Evolutionary conservation across 805 yeast genomes (phyloP), one percentile per base, ranked within the genome.

Genomic region (Cyberlindnera galapagoensis): DNA sequence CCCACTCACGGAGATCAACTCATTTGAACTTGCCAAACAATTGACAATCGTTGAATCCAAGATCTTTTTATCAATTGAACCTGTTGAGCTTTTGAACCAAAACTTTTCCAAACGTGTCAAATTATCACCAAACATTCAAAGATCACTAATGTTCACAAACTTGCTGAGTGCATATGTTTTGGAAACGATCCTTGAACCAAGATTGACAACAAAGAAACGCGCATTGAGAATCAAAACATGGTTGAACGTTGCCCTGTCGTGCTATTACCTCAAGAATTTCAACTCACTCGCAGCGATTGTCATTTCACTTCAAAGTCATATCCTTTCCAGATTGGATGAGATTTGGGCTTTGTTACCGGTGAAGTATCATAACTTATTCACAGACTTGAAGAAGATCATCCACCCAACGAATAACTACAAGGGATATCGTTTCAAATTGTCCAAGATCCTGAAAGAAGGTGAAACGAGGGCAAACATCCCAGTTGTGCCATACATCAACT

Each of bases 251-350:
- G 83, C 86, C 0, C 63, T 80, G 33, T 78, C 87, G 1, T 77
- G 87, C 43, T 63, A 79, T 25, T 80, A 81, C 46, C 64, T 82
- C 52, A 63, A 87, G 38, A 83, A 83, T 51, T 82, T 76, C 60
- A 83, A 83, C 50, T 77, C 92, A 0, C 60, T 83, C 40, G 88
- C 90, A 2, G 80, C 90, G 1, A 79, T 83, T 28, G 74, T 83
- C 61, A 80, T 87, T 1, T 69, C 87, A 2, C 60, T 83, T 40
- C 94, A 83, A 51, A 77, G 80, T 31, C 83, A 79, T 51, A 65
- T 79, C 25, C 60, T 83, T 25, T 75, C 85, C 0, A 65, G 92
- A 52, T 54, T 82, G 31, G 54, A 63, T n/a, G 62, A 56, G 26
- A 51, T 82, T 8, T 80, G 88, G 88, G 59, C 54, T 3, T 68